Percentiles rank a stretch among this genome's conserved stretches.
phyloP scores from a whole-genome alignment of 768 basidiomycete genomes.

The Calocybe gangraenosa region DNA sequence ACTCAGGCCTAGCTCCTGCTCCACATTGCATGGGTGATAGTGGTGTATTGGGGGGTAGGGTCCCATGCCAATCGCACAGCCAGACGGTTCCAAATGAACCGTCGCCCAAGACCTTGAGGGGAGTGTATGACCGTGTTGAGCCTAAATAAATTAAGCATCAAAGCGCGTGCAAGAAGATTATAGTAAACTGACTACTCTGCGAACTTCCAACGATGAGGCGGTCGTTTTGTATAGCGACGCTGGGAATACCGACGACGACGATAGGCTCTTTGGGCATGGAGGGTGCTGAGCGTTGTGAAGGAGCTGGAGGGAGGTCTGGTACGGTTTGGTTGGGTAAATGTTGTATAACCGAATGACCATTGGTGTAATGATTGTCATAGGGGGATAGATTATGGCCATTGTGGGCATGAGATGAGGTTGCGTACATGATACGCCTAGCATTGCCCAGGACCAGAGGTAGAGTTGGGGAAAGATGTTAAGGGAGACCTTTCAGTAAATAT shows the following conservation, averaged over 20 bases:
- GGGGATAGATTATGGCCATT: slow-evolving; percentile 35
- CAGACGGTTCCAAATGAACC: slow-evolving; percentile 98
- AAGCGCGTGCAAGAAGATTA: slow-evolving; percentile 5
- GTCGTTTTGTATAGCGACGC: slow-evolving; percentile 68
- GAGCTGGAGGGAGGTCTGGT: slow-evolving; percentile 21
- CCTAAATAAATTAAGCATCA: slow-evolving; percentile 36
- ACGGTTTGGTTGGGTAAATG: slow-evolving; percentile 27
- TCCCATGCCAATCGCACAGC: slow-evolving; percentile 99
- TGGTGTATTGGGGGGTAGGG: slow-evolving; percentile 86
- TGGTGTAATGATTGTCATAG: slow-evolving; percentile 28
- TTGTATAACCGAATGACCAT: slow-evolving; percentile 24
- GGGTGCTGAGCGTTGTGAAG: slow-evolving; percentile 25
- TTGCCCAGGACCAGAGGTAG: slow-evolving; percentile 37
- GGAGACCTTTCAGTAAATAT: slow-evolving; percentile 20
- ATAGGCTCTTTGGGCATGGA: slow-evolving; percentile 53
- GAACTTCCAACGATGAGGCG: slow-evolving; percentile 71
- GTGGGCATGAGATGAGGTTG: slow-evolving; percentile 41
- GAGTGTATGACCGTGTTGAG: slow-evolving; percentile 86
- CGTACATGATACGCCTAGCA: slow-evolving; percentile 61
- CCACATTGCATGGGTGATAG: slow-evolving; percentile 96
- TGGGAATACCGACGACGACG: slow-evolving; percentile 68
- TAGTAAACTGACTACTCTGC: slow-evolving; percentile 54
- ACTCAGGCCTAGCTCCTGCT: slow-evolving; percentile 88
- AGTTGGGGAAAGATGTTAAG: slow-evolving; percentile 24
- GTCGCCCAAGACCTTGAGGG: slow-evolving; percentile 95